Percentiles rank a stretch among this genome's conserved stretches.
phyloP scores from a whole-genome alignment of 805 yeast species.

The Myxozyma monticola region DNA sequence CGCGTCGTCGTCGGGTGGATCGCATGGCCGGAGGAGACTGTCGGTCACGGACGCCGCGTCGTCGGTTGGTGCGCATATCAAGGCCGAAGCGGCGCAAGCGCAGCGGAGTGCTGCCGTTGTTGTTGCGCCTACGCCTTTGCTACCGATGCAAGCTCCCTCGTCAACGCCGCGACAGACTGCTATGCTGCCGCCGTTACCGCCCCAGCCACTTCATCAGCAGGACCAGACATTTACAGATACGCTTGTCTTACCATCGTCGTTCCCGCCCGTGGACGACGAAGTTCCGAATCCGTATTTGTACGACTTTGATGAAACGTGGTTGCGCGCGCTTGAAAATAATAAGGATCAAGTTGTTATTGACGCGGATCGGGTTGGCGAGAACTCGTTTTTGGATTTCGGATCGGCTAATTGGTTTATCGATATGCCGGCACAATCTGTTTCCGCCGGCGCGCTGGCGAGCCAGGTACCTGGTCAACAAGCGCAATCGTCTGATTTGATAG shows the following conservation, averaged over 20 bases:
- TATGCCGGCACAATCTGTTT: slow-evolving; percentile 11
- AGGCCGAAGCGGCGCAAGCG: background rate
- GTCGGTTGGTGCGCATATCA: background rate
- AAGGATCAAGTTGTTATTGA: slow-evolving; percentile 29
- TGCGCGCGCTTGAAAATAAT: slow-evolving; percentile 29
- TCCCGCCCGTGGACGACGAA: slow-evolving; percentile 27
- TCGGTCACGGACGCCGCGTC: background rate
- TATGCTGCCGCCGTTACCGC: slow-evolving; percentile 14
- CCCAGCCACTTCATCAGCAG: slow-evolving; percentile 9
- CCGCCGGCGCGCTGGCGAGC: background rate
- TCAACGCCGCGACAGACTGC: background rate
- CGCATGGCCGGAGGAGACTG: slow-evolving; percentile 12
- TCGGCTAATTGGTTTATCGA: slow-evolving; percentile 25
- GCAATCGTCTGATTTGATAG: background rate
- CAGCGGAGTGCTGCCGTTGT: background rate
- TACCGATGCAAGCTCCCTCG: background rate
- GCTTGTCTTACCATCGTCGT: slow-evolving; percentile 24
- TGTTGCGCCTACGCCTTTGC: background rate
- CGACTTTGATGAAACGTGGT: slow-evolving; percentile 30
- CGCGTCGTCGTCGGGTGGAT: slow-evolving; percentile 17
- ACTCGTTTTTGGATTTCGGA: slow-evolving; percentile 27
- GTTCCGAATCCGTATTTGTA: slow-evolving; percentile 29
- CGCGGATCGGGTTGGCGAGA: slow-evolving; percentile 31
- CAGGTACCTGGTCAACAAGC: background rate
- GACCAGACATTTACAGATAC: slow-evolving; percentile 9